These are phyloP conservation scores for Isochrysis galbana DNA, from an alignment of 78 protist genomes.

Conservation along the genomic window DNA sequence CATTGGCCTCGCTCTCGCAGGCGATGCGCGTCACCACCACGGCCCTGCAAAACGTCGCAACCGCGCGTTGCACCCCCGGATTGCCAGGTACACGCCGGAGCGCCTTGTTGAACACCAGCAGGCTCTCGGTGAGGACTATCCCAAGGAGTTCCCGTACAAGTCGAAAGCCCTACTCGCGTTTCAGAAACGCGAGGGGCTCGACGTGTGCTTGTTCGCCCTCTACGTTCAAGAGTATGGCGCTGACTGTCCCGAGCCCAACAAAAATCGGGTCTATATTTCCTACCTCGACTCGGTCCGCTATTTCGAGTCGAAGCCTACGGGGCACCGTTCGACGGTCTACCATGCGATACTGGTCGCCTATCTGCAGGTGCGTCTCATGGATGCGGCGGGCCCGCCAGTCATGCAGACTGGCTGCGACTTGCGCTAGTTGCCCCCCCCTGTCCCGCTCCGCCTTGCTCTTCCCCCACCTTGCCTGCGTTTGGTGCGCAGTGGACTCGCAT, in stretches of 20 bases:
- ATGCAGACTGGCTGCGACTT: too few species aligned
- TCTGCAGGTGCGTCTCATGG: too few species aligned
- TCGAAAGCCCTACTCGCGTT: constrained; percentile 14
- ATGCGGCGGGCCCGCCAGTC: too few species aligned
- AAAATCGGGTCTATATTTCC: constrained; percentile 1
- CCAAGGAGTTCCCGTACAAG: not conserved
- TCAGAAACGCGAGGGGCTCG: constrained; percentile 4
- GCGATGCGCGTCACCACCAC: too few species aligned
- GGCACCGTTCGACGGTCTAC: not conserved
- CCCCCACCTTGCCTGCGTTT: too few species aligned
- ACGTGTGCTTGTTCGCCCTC: not conserved
- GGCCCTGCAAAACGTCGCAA: too few species aligned
- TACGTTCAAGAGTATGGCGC: constrained; percentile 25
- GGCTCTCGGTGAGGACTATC: not conserved
- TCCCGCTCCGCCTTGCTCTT: too few species aligned
- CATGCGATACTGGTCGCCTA: constrained; percentile 12
- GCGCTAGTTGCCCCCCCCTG: too few species aligned
- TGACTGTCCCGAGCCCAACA: constrained; percentile 31
- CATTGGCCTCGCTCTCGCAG: too few species aligned
- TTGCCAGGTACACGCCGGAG: not conserved
- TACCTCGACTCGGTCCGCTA: constrained; percentile 24
- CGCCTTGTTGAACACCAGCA: not conserved
- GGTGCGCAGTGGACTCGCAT: constrained; percentile 18
- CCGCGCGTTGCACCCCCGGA: too few species aligned
- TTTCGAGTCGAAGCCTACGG: not conserved